Base-by-base conservation (phyloP, 1,284 basidiomycete genomes). In the Moniliella sp. region DNA sequence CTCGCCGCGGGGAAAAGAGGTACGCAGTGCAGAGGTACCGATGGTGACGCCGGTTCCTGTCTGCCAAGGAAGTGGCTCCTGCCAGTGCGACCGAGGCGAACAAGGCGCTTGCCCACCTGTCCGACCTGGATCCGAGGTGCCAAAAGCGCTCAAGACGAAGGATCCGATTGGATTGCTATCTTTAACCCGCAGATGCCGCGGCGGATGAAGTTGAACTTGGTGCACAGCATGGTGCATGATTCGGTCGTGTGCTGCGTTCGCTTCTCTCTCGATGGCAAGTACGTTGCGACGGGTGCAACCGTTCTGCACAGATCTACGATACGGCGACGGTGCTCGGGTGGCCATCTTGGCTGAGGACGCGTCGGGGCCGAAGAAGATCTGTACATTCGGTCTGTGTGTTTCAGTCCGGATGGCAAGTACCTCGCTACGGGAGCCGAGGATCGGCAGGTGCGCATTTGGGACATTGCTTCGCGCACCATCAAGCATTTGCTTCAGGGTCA, bases 161-260 rank as follows among this genome's bases (percentile, higher is more conserved):
- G 83, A 0, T 65, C 67, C 21, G 91, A 94, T 61, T 97, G 88
- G 88, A 78, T 86, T 51, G 83, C 81, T 12, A 72, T 91, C 32
- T 93, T 83, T 67, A 91, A 83, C 59, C 76, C 79, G 10, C 76
- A 78, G 49, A 72, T 67, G 13, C 4, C 14, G 16, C 78, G 82
- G 64, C 68, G 75, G 37, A 65, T 91, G 35, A 83, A 94, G 59
- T 80, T 97, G n/a, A 67, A 66, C 29, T 63, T 94, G 34, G 75
- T 84, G 13, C 82, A 94, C 61, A 91, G 79, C 1, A 66, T 97
- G 18, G 73, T 75, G 53, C 88, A 97, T 59, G 82, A 91, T 61
- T 86, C 79, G 78, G 80, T 86, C 8, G 82, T 86, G 0, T 86
- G 81, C 63, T 86, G 81, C 58, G 81, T 88, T 28, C 71, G 76